Conservation (phyloP, 148 eudicot genomes). For the Amaranthus cruentus region DNA sequence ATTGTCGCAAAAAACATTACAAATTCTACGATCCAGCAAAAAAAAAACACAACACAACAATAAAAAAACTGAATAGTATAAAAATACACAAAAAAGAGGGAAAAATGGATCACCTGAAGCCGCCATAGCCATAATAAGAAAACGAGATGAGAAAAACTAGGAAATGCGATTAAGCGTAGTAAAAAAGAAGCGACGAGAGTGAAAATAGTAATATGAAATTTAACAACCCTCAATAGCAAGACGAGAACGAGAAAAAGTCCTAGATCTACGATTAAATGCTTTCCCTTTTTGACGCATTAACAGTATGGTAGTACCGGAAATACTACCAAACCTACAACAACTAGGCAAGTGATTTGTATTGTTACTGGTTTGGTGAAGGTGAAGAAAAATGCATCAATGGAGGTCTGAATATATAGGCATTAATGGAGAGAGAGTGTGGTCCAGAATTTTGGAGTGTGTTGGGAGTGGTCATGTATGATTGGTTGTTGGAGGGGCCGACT, state of each 20-base stretch:
- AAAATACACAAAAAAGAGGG: not conserved
- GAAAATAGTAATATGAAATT: not conserved
- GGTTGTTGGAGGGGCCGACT: not conserved
- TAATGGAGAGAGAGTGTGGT: not conserved
- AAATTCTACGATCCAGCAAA: too few relatives aligned
- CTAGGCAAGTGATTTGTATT: not conserved
- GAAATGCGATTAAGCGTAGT: not conserved
- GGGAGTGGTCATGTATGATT: not conserved
- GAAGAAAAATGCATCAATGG: too few relatives aligned
- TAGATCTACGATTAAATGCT: slow-evolving; percentile 59
- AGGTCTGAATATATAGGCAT: slow-evolving; percentile 2
- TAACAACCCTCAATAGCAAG: slow-evolving; percentile 81
- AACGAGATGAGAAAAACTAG: not conserved
- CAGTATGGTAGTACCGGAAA: not conserved
- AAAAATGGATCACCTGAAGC: slow-evolving; percentile 32
- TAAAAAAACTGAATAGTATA: not conserved
- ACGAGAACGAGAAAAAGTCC: slow-evolving; percentile 86
- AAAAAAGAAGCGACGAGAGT: not conserved
- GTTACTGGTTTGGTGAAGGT: not conserved
- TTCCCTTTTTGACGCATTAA: slow-evolving; percentile 79
- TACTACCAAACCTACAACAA: not conserved
- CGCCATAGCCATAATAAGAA: slow-evolving; percentile 23
- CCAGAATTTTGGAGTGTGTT: not conserved
- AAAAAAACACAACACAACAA: not conserved
- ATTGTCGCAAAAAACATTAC: not conserved